Evolutionary conservation across 2,329 filamentous ascomycete species (phyloP).

Genomic region (Xylariaceae sp.): DNA sequence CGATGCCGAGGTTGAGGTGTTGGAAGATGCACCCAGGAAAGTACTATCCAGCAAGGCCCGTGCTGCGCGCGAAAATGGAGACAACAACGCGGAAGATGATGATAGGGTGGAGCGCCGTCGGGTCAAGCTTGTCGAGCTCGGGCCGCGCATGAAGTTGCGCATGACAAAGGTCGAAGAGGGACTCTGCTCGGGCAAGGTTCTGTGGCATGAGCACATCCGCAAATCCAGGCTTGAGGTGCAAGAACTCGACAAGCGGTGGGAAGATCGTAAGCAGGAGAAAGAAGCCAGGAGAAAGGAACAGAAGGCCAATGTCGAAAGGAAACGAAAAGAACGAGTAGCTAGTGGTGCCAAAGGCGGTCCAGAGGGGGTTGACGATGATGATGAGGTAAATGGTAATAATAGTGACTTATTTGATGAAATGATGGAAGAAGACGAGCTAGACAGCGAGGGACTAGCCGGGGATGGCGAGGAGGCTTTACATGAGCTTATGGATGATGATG

Average conservation of each 20-base stretch:
- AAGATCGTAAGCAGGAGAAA: constrained; percentile 78
- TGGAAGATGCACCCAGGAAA: constrained; percentile 66
- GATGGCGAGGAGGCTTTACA: constrained; percentile 57
- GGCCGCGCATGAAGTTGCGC: constrained; percentile 85
- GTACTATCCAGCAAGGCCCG: constrained; percentile 61
- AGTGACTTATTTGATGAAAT: constrained; percentile 46
- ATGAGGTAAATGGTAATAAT: constrained; percentile 50
- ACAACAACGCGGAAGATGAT: constrained; percentile 48
- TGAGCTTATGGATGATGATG: constrained; percentile 55
- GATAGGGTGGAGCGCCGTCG: constrained; percentile 79
- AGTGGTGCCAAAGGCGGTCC: constrained; percentile 46
- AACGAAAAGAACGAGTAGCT: constrained; percentile 65
- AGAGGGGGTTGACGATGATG: constrained; percentile 45
- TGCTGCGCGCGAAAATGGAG: constrained; percentile 52
- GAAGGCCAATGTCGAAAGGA: constrained; percentile 88
- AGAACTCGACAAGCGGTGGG: constrained; percentile 83
- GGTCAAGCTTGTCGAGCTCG: constrained; percentile 90
- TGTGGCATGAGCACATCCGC: constrained; percentile 96
- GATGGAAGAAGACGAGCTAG: constrained; percentile 58
- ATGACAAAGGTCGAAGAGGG: constrained; percentile 97
- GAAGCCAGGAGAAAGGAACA: constrained; percentile 82
- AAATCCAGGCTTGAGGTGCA: constrained; percentile 81
- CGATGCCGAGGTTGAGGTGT: constrained; percentile 92
- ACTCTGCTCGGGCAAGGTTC: constrained; percentile 83
- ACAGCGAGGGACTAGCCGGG: constrained; percentile 57